Conservation (phyloP, 2,329 filamentous ascomycete species). For the Calonectria pauciramosa region DNA sequence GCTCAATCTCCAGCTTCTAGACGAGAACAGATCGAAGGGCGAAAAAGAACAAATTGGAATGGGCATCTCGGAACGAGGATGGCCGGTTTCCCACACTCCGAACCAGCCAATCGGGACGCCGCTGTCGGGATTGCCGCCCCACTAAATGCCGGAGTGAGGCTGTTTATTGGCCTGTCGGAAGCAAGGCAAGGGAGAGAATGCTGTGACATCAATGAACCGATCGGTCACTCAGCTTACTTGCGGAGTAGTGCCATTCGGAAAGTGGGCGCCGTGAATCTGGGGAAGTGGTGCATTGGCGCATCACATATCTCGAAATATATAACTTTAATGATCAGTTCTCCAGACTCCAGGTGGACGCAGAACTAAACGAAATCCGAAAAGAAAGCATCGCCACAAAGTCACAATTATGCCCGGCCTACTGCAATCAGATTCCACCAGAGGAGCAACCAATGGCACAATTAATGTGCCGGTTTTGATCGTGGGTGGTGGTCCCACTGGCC, state of each 20-base stretch:
- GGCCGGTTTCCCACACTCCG: not conserved
- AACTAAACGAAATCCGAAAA: not conserved
- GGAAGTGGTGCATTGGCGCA: not conserved
- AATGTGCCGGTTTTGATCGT: constrained; percentile 21
- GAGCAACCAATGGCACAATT: not conserved
- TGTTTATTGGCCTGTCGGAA: not conserved
- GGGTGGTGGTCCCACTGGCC: constrained; percentile 14
- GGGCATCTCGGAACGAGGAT: not conserved
- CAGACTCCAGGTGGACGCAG: not conserved
- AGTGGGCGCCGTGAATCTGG: not conserved
- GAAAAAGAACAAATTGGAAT: not conserved
- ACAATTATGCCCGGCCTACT: constrained; percentile 10
- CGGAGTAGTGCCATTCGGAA: not conserved
- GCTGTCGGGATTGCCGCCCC: not conserved
- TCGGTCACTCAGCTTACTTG: not conserved
- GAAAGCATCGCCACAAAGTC: not conserved
- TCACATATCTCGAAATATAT: not conserved
- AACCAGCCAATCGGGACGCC: constrained; percentile 2
- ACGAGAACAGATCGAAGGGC: not conserved
- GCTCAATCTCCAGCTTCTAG: not conserved
- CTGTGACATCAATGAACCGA: not conserved
- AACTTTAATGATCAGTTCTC: not conserved
- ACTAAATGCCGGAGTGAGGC: not conserved
- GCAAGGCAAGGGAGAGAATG: not conserved
- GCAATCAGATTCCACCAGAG: not conserved